Evolutionary conservation across 2,329 filamentous ascomycete genomes (phyloP), one percentile per base, ranked within the genome.

Genomic region (Xenoacremonium recifei): DNA sequence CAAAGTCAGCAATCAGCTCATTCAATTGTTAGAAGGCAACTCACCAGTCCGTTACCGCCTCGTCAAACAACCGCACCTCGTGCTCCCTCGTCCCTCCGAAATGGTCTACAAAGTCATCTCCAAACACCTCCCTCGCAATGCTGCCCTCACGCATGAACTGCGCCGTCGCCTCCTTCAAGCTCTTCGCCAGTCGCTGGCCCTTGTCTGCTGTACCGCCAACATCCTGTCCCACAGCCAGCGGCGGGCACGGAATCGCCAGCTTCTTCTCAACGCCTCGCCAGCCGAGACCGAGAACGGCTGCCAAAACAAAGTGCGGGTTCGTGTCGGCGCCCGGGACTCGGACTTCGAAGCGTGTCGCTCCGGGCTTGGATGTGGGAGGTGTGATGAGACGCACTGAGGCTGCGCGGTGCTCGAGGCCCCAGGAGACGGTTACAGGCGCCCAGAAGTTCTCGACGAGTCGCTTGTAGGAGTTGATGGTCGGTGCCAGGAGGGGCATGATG

Each of bases 381-480:
- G 89, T 82, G 53, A 99, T 96, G 23, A 99, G 69, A 15, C 93
- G 81, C 51, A 99, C 86, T 0, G 88, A 95, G 1, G 93, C 92
- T 5, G 90, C 91, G 47, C 93, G 88, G 64, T 99, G 92, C 67
- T 97, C 93, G 5, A 96, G 71, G 1, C 93, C 93, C 93, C 93
- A 99, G 0, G 89, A 96, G 0, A 97, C 93, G 0, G 92, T 96
- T 5, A 99, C 93, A 0, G 93, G 93, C 0, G 93, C 93, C 93
- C 93, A 99, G 69, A 96, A 97, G 70, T 97, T 97, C 72, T 99
- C 93, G 3, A 99, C 93, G 1, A 99, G 78, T 4, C 93, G 85
- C 71, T 99, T 99, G 76, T 99, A 99, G 48, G 89, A 95, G 76
- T 99, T 99, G 60, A 99, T 80, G 1, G 89, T 99, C 0, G 93